Percentiles rank a stretch among this genome's conserved stretches.
phyloP scores from a whole-genome alignment of 495 filamentous ascomycete species.

The Pyrenopolyporus hunteri region DNA sequence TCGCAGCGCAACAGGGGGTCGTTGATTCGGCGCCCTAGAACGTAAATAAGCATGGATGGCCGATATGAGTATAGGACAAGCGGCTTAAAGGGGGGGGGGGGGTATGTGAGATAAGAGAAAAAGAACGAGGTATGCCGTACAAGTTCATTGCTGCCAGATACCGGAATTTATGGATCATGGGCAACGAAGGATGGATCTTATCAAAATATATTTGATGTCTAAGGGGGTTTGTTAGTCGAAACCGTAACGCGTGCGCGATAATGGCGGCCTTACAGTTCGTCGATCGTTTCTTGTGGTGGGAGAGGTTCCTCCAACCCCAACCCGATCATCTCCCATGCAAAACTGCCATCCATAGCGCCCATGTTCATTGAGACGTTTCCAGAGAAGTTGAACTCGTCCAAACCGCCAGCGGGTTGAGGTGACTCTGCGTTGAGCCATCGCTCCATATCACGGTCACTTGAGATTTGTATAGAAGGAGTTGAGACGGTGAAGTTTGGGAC shows the following conservation, averaged over 20 bases:
- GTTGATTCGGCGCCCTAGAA: constrained; percentile 71
- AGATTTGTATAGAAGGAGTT: constrained; percentile 52
- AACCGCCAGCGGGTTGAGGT: constrained; percentile 45
- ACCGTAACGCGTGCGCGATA: not conserved
- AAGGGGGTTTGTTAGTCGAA: constrained; percentile 29
- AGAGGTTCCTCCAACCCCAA: constrained; percentile 91
- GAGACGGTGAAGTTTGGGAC: constrained; percentile 53
- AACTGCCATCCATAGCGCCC: constrained; percentile 55
- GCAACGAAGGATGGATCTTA: constrained; percentile 82
- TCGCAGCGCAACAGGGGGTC: constrained; percentile 85
- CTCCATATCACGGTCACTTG: constrained; percentile 54
- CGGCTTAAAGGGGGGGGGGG: not conserved
- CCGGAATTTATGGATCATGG: constrained; percentile 86
- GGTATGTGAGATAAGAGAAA: not conserved
- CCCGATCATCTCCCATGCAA: constrained; percentile 91
- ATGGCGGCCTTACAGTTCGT: constrained; percentile 74
- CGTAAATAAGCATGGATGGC: constrained; percentile 30
- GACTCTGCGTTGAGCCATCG: constrained; percentile 60
- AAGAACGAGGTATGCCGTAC: constrained; percentile 42
- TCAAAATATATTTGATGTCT: constrained; percentile 89
- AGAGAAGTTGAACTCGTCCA: constrained; percentile 60
- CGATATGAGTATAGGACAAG: not conserved
- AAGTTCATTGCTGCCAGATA: constrained; percentile 86
- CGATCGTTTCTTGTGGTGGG: constrained; percentile 83
- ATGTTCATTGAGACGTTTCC: constrained; percentile 53